A percentile compares a stretch with the other conserved stretches of the same genome.
These are phyloP conservation scores for Hypsizygus marmoreus DNA, from an alignment of 768 basidiomycete genomes.

Conservation along the genomic window DNA sequence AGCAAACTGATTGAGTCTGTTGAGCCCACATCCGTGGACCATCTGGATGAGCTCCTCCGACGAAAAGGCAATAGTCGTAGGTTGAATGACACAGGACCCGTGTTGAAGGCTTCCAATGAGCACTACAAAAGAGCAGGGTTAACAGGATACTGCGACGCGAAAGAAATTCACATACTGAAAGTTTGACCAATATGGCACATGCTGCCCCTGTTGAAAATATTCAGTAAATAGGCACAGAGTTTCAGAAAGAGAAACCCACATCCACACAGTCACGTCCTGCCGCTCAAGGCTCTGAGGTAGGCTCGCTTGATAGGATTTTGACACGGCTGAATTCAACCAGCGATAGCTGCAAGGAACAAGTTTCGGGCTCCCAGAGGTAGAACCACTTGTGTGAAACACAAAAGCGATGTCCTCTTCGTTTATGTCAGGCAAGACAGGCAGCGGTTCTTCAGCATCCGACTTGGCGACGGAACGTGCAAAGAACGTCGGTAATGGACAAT, in stretches of 20 bases:
- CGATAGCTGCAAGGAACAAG: constrained; percentile 70
- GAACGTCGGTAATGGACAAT: constrained; percentile 53
- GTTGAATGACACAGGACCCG: constrained; percentile 70
- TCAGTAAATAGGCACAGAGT: background rate
- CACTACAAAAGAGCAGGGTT: constrained; percentile 52
- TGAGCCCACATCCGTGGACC: constrained; percentile 65
- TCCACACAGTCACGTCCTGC: constrained; percentile 72
- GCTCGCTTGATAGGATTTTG: constrained; percentile 55
- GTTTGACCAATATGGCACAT: constrained; percentile 83
- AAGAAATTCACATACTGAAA: constrained; percentile 55
- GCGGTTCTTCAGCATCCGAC: constrained; percentile 36
- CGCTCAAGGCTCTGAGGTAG: constrained; percentile 48
- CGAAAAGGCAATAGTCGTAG: constrained; percentile 62
- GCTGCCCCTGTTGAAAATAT: constrained; percentile 57
- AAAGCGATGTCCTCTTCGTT: constrained; percentile 55
- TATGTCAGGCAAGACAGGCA: constrained; percentile 33
- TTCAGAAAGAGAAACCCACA: constrained; percentile 41
- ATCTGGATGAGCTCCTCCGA: constrained; percentile 72
- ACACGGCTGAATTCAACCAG: constrained; percentile 63
- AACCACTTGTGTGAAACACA: constrained; percentile 81
- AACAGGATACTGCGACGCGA: constrained; percentile 29
- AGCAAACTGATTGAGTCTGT: constrained; percentile 74
- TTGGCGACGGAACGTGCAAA: constrained; percentile 41
- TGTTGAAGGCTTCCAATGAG: constrained; percentile 71
- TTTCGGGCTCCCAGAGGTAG: constrained; percentile 83